These are phyloP conservation scores for Herpetomonas tarakana DNA, from an alignment of 208 protist genomes.

Conservation along the genomic window DNA sequence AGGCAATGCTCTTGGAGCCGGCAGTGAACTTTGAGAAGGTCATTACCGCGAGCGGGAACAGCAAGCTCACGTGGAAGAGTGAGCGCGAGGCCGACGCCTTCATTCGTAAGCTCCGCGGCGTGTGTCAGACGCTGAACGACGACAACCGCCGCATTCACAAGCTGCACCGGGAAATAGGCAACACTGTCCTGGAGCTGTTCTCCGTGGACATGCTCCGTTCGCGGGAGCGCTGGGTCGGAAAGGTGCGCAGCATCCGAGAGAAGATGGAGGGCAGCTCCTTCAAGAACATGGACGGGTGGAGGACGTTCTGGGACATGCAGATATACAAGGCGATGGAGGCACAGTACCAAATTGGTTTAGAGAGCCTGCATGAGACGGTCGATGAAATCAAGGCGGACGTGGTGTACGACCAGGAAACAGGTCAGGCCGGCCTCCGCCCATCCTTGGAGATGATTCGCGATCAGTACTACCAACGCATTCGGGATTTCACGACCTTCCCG, in stretches of 20 bases:
- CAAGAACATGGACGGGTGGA: constrained; percentile 92
- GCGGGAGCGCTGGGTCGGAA: constrained; percentile 92
- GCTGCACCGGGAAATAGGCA: constrained; percentile 83
- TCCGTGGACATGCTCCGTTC: constrained; percentile 90
- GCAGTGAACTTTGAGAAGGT: constrained; percentile 88
- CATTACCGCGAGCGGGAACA: constrained; percentile 79
- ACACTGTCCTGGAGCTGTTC: constrained; percentile 87
- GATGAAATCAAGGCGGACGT: constrained; percentile 92
- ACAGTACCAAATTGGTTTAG: constrained; percentile 94
- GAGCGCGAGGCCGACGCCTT: constrained; percentile 78
- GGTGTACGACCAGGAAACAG: constrained; percentile 84
- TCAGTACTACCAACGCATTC: constrained; percentile 94
- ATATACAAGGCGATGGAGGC: constrained; percentile 97
- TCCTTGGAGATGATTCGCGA: constrained; percentile 89
- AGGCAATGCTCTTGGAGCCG: constrained; percentile 88
- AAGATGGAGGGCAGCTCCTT: constrained; percentile 88
- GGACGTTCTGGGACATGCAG: constrained; percentile 97
- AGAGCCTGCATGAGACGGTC: constrained; percentile 91
- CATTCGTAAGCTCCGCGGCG: constrained; percentile 77
- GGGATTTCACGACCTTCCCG: constrained; percentile 95
- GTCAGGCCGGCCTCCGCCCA: constrained; percentile 77
- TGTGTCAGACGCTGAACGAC: constrained; percentile 81
- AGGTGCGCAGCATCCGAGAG: constrained; percentile 81
- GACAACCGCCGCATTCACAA: constrained; percentile 94
- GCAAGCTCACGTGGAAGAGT: constrained; percentile 85